Conservation (phyloP, 2,329 filamentous ascomycete species). For the Xylariaceae sp. region DNA sequence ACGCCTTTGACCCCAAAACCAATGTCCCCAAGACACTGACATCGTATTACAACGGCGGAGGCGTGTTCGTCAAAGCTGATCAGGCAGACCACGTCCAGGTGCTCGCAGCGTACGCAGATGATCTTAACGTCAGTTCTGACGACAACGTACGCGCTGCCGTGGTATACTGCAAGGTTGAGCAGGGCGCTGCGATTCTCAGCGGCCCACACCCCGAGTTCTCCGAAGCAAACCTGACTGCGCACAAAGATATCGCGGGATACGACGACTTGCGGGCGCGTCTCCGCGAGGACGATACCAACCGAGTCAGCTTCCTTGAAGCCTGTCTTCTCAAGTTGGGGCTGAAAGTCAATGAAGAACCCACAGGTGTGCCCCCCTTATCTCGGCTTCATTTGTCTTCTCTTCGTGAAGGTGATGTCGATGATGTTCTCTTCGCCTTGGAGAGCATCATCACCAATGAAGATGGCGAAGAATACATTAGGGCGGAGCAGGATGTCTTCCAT, state of each 20-base stretch:
- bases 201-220: conserved; percentile 96
- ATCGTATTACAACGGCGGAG: conserved; percentile 92
- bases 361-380: conserved; percentile 73
- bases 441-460: conserved; percentile 64
- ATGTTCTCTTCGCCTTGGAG: conserved; percentile 62
- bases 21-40: conserved; percentile 58
- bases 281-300: conserved; percentile 61
- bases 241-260: conserved; percentile 65
- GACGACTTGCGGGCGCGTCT: conserved; percentile 64
- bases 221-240: conserved; percentile 67
- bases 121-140: conserved; percentile 72
- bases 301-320: conserved; percentile 72
- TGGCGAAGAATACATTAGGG: conserved; percentile 68
- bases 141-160: conserved; percentile 66
- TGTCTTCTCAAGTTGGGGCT: conserved; percentile 78
- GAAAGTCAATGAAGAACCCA: conserved; percentile 65
- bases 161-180: conserved; percentile 77
- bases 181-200: conserved; percentile 74
- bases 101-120: conserved; percentile 73
- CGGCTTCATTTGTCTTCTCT: conserved; percentile 75
- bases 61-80: conserved; percentile 77
- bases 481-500: conserved; percentile 78
- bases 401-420: conserved; percentile 58
- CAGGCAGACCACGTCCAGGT: conserved; percentile 68
- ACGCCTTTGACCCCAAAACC: conserved; percentile 45